These are phyloP conservation scores for Peronospora farinosa DNA, from an alignment of 352 stramenopile species.

Conservation along the genomic window DNA sequence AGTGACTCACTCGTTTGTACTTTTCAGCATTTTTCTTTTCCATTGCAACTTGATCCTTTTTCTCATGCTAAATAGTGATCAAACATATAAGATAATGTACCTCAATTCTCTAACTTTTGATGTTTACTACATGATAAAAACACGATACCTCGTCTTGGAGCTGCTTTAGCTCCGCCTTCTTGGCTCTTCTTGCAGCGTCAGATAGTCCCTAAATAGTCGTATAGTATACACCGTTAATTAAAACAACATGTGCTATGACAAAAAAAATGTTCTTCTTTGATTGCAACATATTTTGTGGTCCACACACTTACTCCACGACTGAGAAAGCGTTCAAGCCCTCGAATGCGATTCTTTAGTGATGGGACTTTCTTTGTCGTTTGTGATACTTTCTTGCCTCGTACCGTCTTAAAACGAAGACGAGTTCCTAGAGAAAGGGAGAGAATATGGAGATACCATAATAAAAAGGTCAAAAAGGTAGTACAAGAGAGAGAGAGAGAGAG, in stretches of 20 bases:
- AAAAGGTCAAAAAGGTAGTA: too few species aligned
- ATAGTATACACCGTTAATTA: too few species aligned
- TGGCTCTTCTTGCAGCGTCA: slow-evolving; percentile 37
- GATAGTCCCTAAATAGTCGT: slow-evolving; percentile 27
- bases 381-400: slow-evolving; percentile 43
- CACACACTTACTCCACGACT: slow-evolving; percentile 43
- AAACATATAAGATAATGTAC: neutral
- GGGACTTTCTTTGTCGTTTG: slow-evolving; percentile 62
- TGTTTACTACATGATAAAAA: neutral
- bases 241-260: neutral
- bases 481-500: too few species aligned
- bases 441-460: too few species aligned
- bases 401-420: slow-evolving; percentile 65
- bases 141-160: slow-evolving; percentile 36
- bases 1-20: slow-evolving; percentile 63
- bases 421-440: slow-evolving; percentile 33
- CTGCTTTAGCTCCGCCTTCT: slow-evolving; percentile 46
- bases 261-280: neutral
- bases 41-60: slow-evolving; percentile 42
- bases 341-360: slow-evolving; percentile 82
- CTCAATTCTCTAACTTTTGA: too few species aligned
- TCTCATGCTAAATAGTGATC: slow-evolving; percentile 23
- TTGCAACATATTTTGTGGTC: neutral
- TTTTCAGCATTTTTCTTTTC: slow-evolving; percentile 76
- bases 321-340: slow-evolving; percentile 70